Evolutionary conservation across 257 asterid species (phyloP), one percentile per base, ranked within the genome.

Genomic region (Echium plantagineum): DNA sequence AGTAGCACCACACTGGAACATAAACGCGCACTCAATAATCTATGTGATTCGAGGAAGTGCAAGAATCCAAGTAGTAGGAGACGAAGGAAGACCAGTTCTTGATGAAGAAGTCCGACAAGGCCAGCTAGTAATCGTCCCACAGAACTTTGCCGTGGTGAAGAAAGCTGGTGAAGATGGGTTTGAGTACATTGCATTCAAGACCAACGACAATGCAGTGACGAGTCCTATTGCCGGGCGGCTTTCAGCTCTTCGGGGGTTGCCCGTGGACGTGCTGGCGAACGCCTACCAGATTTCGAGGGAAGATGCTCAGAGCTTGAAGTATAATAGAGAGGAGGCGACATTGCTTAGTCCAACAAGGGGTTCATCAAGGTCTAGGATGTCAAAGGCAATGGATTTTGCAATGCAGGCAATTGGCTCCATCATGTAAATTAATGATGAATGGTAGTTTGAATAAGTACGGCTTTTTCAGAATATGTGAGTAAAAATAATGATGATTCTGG

Each of bases 121-220:
- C 0, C 90, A 84, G 46, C 73, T 84, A 16, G 5, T 87, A 9
- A 9, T 87, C 10, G 67, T 84, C 7, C 95, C 95, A 3, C 90
- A 84, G 38, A 75, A 84, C 77, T 84, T 76, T 19, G 94, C 66
- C 0, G 71, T 70, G 12, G 38, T 78, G 9, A 82, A 82, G 74
- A 82, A 59, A 49, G 95, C 94, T 0, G 68, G 77, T 31, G 59
- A 82, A 10, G 32, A 71, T 52, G 95, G 95, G 10, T 76, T 80
- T 30, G 95, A 87, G 65, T 87, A 67, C 71, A 61, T 87, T 20
- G 18, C 85, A 0, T 75, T 87, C 81, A 76, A 77, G 77, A 87
- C 94, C 10, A 82, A 73, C 63, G 88, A 80, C 48, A 80, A 83
- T 12, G 90, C 86, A 5, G 65, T 80, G 69, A 68, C 59, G 42